phyloP scores from a whole-genome alignment of 2,329 filamentous ascomycete species.

The Reticulascus tulasneorum region DNA sequence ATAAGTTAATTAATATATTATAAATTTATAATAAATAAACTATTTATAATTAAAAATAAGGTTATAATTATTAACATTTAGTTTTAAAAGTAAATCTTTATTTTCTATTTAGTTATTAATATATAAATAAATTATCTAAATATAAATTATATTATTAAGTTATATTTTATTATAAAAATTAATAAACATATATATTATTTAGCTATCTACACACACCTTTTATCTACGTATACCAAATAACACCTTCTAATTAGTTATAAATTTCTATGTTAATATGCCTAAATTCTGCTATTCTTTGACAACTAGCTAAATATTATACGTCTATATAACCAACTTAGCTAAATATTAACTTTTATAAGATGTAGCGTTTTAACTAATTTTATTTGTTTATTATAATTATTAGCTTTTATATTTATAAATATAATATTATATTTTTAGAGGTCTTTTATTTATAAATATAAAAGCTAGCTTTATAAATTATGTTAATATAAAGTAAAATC shows the following conservation, averaged over 20 bases:
- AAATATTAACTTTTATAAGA: background rate
- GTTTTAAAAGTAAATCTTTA: background rate
- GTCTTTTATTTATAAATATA: too few species aligned
- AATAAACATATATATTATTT: background rate
- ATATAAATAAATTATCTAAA: background rate
- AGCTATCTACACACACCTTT: too few species aligned
- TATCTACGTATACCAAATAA: background rate
- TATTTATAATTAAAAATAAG: background rate
- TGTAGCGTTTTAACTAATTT: background rate
- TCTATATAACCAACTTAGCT: background rate
- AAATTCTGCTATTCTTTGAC: background rate
- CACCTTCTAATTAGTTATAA: background rate
- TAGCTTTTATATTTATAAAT: background rate
- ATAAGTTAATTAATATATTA: background rate
- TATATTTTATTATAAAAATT: background rate
- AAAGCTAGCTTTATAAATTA: background rate
- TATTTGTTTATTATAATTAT: background rate
- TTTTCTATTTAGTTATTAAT: background rate
- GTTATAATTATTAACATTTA: too few species aligned
- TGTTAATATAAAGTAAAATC: background rate
- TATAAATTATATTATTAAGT: background rate
- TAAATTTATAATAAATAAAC: conserved; percentile 2
- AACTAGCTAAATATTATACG: background rate
- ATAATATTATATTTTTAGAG: background rate
- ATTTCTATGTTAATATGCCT: conserved; percentile 1